These are phyloP conservation scores for Solanum verrucosum DNA, from an alignment of 257 asterid species.

Conservation along the genomic window DNA sequence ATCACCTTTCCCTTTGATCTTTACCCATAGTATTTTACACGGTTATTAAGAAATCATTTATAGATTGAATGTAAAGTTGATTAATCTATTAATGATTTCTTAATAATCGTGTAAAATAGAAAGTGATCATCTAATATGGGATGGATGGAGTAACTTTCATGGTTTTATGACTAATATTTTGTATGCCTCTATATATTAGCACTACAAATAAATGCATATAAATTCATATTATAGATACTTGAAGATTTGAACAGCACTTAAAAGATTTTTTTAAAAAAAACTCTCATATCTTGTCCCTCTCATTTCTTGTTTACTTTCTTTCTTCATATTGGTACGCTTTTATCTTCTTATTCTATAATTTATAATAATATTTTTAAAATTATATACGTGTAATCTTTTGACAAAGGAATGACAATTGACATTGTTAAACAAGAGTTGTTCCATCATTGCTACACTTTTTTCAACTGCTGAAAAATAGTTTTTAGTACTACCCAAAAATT, in stretches of 20 bases:
- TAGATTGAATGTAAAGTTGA: no score
- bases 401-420: neutral
- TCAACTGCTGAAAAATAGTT: neutral
- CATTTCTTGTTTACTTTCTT: neutral
- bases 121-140: neutral
- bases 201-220: neutral
- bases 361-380: neutral
- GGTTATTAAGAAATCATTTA: neutral
- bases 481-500: neutral
- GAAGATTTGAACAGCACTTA: neutral
- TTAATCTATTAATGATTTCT: neutral
- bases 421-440: neutral
- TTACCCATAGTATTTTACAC: neutral
- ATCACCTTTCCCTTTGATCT: neutral
- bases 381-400: neutral
- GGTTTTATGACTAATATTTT: no score
- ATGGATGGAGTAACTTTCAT: no score
- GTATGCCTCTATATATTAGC: no score
- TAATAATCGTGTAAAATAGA: neutral
- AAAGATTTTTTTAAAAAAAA: no score
- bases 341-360: neutral
- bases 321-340: neutral
- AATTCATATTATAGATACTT: no score
- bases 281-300: neutral
- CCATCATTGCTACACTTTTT: neutral